Evolutionary conservation across 257 asterid species (phyloP).

Genomic region (Galeopsis tetrahit): DNA sequence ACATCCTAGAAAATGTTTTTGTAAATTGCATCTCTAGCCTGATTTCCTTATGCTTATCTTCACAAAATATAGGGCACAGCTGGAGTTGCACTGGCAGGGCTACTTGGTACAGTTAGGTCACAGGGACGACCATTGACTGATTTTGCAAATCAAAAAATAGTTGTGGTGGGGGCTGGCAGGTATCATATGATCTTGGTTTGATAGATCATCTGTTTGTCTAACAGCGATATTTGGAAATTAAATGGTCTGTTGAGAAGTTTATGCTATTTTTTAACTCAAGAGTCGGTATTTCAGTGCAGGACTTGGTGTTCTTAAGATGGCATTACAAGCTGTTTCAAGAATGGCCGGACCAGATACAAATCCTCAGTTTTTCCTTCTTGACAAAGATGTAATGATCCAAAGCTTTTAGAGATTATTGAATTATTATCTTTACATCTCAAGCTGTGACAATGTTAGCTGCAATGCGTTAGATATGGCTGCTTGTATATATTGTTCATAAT

Average conservation of each 20-base stretch:
- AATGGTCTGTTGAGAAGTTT: slow-evolving; percentile 26
- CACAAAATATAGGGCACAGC: slow-evolving; percentile 83
- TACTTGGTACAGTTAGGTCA: slow-evolving; percentile 94
- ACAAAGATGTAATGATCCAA: slow-evolving; percentile 74
- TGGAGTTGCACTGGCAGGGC: slow-evolving; percentile 99
- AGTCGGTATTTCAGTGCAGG: slow-evolving; percentile 85
- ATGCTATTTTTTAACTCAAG: slow-evolving; percentile 38
- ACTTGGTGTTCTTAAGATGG: slow-evolving; percentile 99
- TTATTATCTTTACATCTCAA: slow-evolving; percentile 23
- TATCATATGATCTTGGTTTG: slow-evolving; percentile 43
- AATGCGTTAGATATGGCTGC: slow-evolving; percentile 20
- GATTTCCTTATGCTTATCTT: slow-evolving; percentile 38
- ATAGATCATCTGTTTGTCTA: slow-evolving; percentile 20
- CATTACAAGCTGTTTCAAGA: slow-evolving; percentile 89
- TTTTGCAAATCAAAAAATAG: slow-evolving; percentile 94
- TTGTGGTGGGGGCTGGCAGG: slow-evolving; percentile 99
- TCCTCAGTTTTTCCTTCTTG: slow-evolving; percentile 94
- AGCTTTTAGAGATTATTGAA: slow-evolving; percentile 17
- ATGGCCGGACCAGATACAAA: slow-evolving; percentile 79
- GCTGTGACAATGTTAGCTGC: slow-evolving; percentile 13
- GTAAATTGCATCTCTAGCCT: slow-evolving; percentile 28
- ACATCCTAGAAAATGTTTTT: slow-evolving; percentile 21
- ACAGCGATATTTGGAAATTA: background rate
- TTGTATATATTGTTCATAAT: slow-evolving; percentile 10
- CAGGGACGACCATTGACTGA: slow-evolving; percentile 92